Percentiles rank a stretch among this genome's conserved stretches.
Evolutionary conservation across 2,329 filamentous ascomycete genomes (phyloP).

Genomic region (Pleoardoris graminearum): DNA sequence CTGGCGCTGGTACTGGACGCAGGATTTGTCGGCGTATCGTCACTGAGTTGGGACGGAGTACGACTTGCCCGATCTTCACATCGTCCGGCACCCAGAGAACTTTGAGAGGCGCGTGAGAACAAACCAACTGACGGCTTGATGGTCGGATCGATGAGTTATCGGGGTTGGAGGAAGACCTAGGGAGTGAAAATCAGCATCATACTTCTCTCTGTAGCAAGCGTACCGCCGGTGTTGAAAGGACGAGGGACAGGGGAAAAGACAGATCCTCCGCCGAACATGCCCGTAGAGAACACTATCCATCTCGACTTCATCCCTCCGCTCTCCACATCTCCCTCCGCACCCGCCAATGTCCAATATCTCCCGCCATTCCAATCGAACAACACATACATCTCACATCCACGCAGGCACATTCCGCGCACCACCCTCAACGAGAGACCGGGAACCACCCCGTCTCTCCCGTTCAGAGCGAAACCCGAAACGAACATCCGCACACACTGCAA

Average conservation of each 20-base stretch:
- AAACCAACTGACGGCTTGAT: too few species aligned
- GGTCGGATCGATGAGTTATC: too few species aligned
- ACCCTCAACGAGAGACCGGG: neutral
- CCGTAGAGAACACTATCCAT: neutral
- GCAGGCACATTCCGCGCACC: neutral
- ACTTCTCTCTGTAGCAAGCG: neutral
- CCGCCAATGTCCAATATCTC: neutral
- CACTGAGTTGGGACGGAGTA: too few species aligned
- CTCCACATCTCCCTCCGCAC: neutral
- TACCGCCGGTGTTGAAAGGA: neutral
- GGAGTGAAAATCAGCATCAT: neutral
- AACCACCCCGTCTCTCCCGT: neutral
- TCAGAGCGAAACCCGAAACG: neutral
- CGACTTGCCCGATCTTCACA: too few species aligned
- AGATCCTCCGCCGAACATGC: neutral
- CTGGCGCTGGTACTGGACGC: too few species aligned
- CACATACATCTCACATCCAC: slow-evolving; percentile 2
- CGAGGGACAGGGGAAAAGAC: neutral
- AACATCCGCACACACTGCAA: neutral
- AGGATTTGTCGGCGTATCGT: too few species aligned
- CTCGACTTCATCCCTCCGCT: neutral
- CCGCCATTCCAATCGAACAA: neutral
- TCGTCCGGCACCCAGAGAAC: too few species aligned
- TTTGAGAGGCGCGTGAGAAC: too few species aligned
- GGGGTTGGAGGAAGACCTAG: neutral